Conservation (phyloP, 2,329 filamentous ascomycete species). For the Cryphonectria radicalis region DNA sequence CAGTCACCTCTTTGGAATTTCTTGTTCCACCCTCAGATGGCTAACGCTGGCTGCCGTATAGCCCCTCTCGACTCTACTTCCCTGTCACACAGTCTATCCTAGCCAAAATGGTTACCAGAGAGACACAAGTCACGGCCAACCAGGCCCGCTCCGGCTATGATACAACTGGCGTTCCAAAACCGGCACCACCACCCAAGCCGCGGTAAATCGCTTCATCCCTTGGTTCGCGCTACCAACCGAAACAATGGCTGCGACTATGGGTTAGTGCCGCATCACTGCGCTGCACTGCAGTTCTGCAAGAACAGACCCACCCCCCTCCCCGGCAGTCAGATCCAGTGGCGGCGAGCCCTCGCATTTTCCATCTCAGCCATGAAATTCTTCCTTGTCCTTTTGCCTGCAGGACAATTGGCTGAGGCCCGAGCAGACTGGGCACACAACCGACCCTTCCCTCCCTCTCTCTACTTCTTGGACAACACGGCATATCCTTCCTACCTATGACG, state of each 20-base stretch:
- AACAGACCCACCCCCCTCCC: background rate
- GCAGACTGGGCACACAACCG: slow-evolving; percentile 16
- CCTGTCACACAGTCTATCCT: slow-evolving; percentile 22
- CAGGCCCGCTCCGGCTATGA: slow-evolving; percentile 44
- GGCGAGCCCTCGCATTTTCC: slow-evolving; percentile 14
- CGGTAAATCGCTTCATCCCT: slow-evolving; percentile 36
- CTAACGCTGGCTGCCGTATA: slow-evolving; percentile 33
- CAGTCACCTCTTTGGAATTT: background rate
- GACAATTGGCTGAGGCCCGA: slow-evolving; percentile 10
- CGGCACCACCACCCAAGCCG: slow-evolving; percentile 41
- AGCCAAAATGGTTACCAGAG: slow-evolving; percentile 40
- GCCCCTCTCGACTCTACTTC: slow-evolving; percentile 17
- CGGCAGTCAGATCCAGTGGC: slow-evolving; percentile 24
- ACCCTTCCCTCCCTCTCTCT: slow-evolving; percentile 17
- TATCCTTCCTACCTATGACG: slow-evolving; percentile 22
- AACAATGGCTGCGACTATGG: slow-evolving; percentile 23
- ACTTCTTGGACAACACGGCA: slow-evolving; percentile 19
- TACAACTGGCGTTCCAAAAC: slow-evolving; percentile 44
- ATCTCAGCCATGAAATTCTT: slow-evolving; percentile 11
- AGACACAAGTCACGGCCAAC: slow-evolving; percentile 38
- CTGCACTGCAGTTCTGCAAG: background rate
- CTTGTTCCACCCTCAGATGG: slow-evolving; percentile 16
- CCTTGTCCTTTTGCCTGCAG: slow-evolving; percentile 7
- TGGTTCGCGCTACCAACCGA: slow-evolving; percentile 30
- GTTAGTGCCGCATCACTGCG: slow-evolving; percentile 21